Conservation (phyloP, 1,139 yeast genomes). For the Yamadazyma atlantica region DNA sequence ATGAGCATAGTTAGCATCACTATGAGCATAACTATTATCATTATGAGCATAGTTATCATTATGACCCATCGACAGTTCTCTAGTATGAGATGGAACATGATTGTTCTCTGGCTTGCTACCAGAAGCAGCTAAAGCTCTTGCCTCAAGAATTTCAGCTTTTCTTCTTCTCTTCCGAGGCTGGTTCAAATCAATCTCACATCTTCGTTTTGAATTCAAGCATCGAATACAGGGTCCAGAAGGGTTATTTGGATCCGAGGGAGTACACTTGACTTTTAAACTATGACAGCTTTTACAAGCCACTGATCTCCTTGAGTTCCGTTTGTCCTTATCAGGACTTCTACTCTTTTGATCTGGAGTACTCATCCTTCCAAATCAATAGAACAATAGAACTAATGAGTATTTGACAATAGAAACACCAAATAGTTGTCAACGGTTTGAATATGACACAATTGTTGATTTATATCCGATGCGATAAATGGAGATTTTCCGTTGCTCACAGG, state of each 20-base stretch:
- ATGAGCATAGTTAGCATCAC: background rate
- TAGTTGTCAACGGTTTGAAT: no score
- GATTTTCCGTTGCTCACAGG: no score
- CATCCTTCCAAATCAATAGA: background rate
- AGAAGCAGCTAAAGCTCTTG: slow-evolving; percentile 13
- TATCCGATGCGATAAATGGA: no score
- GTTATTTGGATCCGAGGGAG: slow-evolving; percentile 61
- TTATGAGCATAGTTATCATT: background rate
- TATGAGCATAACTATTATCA: background rate
- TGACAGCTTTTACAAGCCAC: slow-evolving; percentile 83
- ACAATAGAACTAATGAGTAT: no score
- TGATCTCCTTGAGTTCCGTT: slow-evolving; percentile 24
- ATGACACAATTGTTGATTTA: no score
- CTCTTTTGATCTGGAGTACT: background rate
- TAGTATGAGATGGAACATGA: background rate
- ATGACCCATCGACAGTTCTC: background rate
- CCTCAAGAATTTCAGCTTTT: slow-evolving; percentile 29
- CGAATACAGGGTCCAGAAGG: slow-evolving; percentile 71
- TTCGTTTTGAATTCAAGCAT: slow-evolving; percentile 61
- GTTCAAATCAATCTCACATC: slow-evolving; percentile 67
- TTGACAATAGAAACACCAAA: no score
- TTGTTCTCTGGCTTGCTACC: background rate
- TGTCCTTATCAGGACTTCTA: background rate
- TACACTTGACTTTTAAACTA: slow-evolving; percentile 75
- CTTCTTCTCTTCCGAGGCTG: slow-evolving; percentile 57